Conservation (phyloP, 331 rosid species). For the Phaseolus coccineus region DNA sequence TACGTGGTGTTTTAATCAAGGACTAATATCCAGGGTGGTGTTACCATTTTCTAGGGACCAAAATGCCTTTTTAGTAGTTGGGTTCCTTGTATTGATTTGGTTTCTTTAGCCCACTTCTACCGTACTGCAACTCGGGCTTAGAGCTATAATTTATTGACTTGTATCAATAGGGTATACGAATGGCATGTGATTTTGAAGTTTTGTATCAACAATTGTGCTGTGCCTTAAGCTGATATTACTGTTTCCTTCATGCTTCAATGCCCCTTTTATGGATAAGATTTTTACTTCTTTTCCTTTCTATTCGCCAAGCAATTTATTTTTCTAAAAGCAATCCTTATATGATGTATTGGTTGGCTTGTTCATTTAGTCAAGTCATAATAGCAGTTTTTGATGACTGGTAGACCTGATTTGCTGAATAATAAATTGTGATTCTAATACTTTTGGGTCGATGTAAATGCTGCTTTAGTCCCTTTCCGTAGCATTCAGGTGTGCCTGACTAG, state of each 20-base stretch:
- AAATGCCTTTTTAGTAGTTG: slow-evolving; percentile 16
- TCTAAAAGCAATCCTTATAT: neutral
- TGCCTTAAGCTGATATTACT: slow-evolving; percentile 36
- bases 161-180: neutral
- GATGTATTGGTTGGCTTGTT: slow-evolving; percentile 34
- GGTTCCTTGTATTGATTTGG: slow-evolving; percentile 24
- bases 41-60: neutral
- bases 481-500: slow-evolving; percentile 43
- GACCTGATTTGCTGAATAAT: slow-evolving; percentile 34
- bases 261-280: slow-evolving; percentile 34
- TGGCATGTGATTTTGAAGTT: slow-evolving; percentile 33
- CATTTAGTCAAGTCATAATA: slow-evolving; percentile 40
- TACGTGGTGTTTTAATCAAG: slow-evolving; percentile 9
- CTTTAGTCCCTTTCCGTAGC: slow-evolving; percentile 54
- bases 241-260: slow-evolving; percentile 19
- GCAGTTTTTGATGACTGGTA: slow-evolving; percentile 45
- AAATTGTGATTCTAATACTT: slow-evolving; percentile 37
- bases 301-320: slow-evolving; percentile 7
- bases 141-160: slow-evolving; percentile 41
- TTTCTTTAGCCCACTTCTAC: slow-evolving; percentile 26
- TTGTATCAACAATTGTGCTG: slow-evolving; percentile 27
- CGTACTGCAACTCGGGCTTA: slow-evolving; percentile 32
- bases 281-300: slow-evolving; percentile 14
- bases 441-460: slow-evolving; percentile 41
- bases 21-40: neutral